A percentile compares a stretch with the other conserved stretches of the same genome.
Conservation (phyloP, 1,284 basidiomycete genomes). For the Coriolopsis trogii region DNA sequence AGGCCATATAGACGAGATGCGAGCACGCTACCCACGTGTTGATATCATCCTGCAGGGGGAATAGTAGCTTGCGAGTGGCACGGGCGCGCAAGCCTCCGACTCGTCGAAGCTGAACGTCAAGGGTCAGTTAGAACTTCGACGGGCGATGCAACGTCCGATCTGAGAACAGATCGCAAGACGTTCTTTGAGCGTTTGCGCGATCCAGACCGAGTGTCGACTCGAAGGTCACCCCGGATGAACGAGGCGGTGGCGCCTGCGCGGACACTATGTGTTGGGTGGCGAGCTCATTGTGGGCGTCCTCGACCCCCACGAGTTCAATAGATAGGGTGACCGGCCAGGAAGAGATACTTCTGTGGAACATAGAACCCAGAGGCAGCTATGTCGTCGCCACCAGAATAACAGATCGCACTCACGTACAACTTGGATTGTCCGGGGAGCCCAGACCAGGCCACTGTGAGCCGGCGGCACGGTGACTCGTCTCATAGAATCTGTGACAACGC, state of each 20-base stretch:
- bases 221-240: not conserved
- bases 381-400: constrained; percentile 2
- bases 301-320: constrained; percentile 2
- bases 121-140: not conserved
- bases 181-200: not conserved
- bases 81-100: not conserved
- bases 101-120: not conserved
- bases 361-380: not conserved
- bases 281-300: constrained; percentile 1
- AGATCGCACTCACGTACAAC: constrained; percentile 1
- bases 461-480: not conserved
- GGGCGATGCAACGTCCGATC: not conserved
- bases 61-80: too few species aligned
- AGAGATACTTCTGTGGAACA: not conserved
- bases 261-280: constrained; percentile 5
- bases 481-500: too few species aligned
- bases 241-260: constrained; percentile 3
- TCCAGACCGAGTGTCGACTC: constrained; percentile 5
- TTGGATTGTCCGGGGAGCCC: not conserved
- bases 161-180: too few species aligned
- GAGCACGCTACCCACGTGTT: constrained; percentile 18
- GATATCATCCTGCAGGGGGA: constrained; percentile 16
- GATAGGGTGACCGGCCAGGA: constrained; percentile 15
- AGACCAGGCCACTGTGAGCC: not conserved
- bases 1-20: constrained; percentile 5